phyloP scores from a whole-genome alignment of 2,329 filamentous ascomycete species.

The Aspergillus awamori region DNA sequence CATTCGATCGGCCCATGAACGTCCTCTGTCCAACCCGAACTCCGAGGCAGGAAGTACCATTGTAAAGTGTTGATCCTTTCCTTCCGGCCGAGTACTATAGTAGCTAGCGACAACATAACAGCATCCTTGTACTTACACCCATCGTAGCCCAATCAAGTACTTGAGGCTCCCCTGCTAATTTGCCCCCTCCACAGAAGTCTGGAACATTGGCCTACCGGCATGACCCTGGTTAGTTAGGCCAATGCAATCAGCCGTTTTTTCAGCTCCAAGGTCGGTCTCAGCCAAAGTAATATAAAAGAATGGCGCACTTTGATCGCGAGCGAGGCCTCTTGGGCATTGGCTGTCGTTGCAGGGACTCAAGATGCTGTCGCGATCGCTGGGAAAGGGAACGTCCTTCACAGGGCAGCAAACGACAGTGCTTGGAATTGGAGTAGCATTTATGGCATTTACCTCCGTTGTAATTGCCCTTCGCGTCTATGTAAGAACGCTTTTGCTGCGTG shows the following conservation, averaged over 20 bases:
- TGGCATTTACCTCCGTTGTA: conserved; percentile 11
- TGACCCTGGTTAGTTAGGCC: not conserved
- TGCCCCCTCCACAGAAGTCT: not conserved
- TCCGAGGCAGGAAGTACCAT: not conserved
- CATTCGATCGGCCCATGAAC: not conserved
- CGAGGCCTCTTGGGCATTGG: not conserved
- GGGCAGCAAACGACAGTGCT: conserved; percentile 7
- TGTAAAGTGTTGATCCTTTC: not conserved
- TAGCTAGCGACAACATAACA: not conserved
- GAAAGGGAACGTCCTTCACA: not conserved
- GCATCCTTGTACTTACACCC: not conserved
- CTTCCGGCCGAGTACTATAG: not conserved
- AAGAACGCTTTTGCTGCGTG: conserved; percentile 9
- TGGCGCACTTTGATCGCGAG: not conserved
- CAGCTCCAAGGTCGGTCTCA: not conserved
- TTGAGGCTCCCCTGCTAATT: not conserved
- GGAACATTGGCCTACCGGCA: not conserved
- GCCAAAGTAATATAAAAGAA: not conserved
- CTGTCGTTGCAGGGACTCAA: not conserved
- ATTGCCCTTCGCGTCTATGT: conserved; percentile 15
- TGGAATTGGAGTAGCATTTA: conserved; percentile 12
- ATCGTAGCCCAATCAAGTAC: not conserved
- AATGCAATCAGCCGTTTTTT: not conserved
- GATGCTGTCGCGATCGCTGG: not conserved
- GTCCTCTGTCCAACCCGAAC: not conserved